phyloP scores from a whole-genome alignment of 345 rosid species.

The Limnanthes douglasii region DNA sequence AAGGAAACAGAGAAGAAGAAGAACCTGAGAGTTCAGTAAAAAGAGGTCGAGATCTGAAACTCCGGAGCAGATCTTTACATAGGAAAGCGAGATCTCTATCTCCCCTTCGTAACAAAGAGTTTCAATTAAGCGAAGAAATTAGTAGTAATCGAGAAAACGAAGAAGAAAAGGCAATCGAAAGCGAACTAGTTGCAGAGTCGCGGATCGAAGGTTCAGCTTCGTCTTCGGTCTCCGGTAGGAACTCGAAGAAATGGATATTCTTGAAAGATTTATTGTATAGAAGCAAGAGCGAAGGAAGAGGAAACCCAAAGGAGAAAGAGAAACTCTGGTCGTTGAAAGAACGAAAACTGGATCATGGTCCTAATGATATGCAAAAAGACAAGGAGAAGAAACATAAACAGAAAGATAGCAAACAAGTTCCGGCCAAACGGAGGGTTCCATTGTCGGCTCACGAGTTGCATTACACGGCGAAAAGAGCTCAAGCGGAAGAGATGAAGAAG shows the following conservation, averaged over 20 bases:
- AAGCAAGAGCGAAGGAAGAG: constrained; percentile 93
- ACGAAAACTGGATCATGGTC: constrained; percentile 17
- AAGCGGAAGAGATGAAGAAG: constrained; percentile 95
- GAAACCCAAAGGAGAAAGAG: constrained; percentile 42
- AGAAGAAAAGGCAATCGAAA: no score
- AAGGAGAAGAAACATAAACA: constrained; percentile 23
- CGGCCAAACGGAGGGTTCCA: constrained; percentile 42
- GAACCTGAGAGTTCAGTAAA: no score
- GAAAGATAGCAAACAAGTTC: constrained; percentile 19
- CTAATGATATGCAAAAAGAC: constrained; percentile 9
- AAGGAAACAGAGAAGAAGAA: constrained; percentile 6
- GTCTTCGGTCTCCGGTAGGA: constrained; percentile 81
- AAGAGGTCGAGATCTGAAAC: constrained; percentile 17
- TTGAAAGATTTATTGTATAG: constrained; percentile 70
- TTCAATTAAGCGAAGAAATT: no score
- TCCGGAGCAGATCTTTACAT: constrained; percentile 11
- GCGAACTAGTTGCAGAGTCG: no score
- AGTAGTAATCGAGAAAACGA: no score
- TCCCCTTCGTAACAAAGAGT: constrained; percentile 15
- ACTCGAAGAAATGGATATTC: constrained; percentile 90
- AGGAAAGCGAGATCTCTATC: constrained; percentile 24
- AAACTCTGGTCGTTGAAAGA: constrained; percentile 65
- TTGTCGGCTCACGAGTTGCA: constrained; percentile 82
- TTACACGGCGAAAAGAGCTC: constrained; percentile 83
- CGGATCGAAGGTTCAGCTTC: constrained; percentile 61